Percentiles rank a stretch among this genome's conserved stretches.
Conservation (phyloP, 805 yeast species). For the Clavispora santaluciae region DNA sequence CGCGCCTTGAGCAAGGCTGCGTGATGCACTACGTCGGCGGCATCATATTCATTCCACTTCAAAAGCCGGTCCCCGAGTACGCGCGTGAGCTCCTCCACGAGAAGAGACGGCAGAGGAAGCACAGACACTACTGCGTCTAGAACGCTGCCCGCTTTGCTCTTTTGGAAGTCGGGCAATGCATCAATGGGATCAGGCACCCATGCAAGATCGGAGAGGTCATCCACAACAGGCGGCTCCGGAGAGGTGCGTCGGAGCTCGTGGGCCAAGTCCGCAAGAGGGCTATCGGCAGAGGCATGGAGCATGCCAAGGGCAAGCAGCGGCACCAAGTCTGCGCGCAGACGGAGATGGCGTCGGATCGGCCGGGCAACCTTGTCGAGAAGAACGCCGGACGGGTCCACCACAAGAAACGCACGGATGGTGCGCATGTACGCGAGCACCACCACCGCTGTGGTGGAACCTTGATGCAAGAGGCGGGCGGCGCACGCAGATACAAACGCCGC, state of each 20-base stretch:
- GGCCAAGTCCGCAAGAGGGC: constrained; percentile 49
- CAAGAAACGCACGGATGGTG: constrained; percentile 63
- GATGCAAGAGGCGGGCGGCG: constrained; percentile 52
- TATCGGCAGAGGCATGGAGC: constrained; percentile 39
- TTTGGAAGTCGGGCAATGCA: constrained; percentile 79
- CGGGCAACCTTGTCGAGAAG: constrained; percentile 71
- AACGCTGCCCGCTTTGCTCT: constrained; percentile 56
- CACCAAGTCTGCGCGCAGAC: constrained; percentile 70
- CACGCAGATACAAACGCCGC: constrained; percentile 44
- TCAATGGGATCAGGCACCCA: constrained; percentile 90
- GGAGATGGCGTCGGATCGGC: constrained; percentile 69
- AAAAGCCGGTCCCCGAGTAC: constrained; percentile 58
- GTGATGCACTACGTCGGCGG: constrained; percentile 35
- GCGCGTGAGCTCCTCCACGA: constrained; percentile 59
- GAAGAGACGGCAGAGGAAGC: constrained; percentile 62
- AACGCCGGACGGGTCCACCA: constrained; percentile 85
- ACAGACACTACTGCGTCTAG: constrained; percentile 69
- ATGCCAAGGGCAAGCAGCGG: constrained; percentile 67
- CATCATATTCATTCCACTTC: constrained; percentile 34
- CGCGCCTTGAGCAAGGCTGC: constrained; percentile 54
- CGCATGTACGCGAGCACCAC: constrained; percentile 65
- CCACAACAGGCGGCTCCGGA: constrained; percentile 16
- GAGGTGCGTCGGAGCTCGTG: constrained; percentile 40
- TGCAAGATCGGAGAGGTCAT: constrained; percentile 43
- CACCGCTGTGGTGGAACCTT: constrained; percentile 75